Conservation (phyloP, 2,329 filamentous ascomycete genomes). For the Myriosclerotinia curreyana region DNA sequence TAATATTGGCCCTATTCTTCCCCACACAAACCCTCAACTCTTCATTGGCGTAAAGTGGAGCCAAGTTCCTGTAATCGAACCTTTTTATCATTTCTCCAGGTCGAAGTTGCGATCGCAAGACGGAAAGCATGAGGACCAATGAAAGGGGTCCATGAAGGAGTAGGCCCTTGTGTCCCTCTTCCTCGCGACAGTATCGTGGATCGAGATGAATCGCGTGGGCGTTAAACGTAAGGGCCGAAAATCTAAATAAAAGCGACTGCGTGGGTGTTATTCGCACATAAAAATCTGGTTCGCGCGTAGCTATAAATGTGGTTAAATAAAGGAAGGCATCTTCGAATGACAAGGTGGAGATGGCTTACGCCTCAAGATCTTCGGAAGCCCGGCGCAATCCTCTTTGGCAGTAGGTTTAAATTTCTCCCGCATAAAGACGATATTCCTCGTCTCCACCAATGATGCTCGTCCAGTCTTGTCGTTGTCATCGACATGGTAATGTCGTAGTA, state of each 20-base stretch:
- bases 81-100: slow-evolving; percentile 45
- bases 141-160: slow-evolving; percentile 86
- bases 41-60: slow-evolving; percentile 75
- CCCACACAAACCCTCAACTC: slow-evolving; percentile 67
- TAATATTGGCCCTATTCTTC: slow-evolving; percentile 42
- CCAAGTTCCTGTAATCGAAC: slow-evolving; percentile 77
- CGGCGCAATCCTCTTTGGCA: slow-evolving; percentile 26
- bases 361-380: slow-evolving; percentile 30
- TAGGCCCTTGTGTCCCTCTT: slow-evolving; percentile 71
- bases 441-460: slow-evolving; percentile 49
- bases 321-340: not conserved
- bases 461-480: slow-evolving; percentile 5
- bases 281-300: slow-evolving; percentile 46
- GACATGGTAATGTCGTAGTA: slow-evolving; percentile 8
- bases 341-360: slow-evolving; percentile 29
- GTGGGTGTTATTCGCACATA: slow-evolving; percentile 62
- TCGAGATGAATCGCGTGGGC: slow-evolving; percentile 90
- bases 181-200: slow-evolving; percentile 60
- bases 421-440: slow-evolving; percentile 63
- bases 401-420: slow-evolving; percentile 39
- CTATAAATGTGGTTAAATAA: slow-evolving; percentile 21
- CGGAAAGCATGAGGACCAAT: slow-evolving; percentile 70
- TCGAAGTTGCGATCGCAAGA: slow-evolving; percentile 53
- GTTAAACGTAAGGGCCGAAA: slow-evolving; percentile 88
- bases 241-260: slow-evolving; percentile 75